Conservation (phyloP, 2,329 filamentous ascomycete species). For the Alternaria rosae region DNA sequence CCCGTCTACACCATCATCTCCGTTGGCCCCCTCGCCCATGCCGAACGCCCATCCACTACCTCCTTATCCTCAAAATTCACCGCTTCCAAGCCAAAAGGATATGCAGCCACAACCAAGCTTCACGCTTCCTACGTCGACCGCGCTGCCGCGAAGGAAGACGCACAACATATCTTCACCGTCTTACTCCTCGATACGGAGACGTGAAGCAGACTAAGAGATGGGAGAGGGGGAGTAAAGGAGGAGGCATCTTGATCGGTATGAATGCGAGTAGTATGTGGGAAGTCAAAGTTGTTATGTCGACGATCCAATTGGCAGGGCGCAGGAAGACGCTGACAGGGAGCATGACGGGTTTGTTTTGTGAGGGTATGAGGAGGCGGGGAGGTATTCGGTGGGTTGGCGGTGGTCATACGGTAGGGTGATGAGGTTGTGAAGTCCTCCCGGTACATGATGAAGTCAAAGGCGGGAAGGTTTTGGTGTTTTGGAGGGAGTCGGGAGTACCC, state of each 20-base stretch:
- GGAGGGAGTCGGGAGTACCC: background rate
- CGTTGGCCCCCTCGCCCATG: constrained; percentile 21
- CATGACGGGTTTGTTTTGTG: background rate
- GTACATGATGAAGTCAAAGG: background rate
- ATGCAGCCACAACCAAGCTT: constrained; percentile 8
- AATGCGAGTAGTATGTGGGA: constrained; percentile 21
- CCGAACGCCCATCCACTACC: background rate
- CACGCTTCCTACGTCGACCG: constrained; percentile 12
- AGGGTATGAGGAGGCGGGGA: background rate
- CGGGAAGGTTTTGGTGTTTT: background rate
- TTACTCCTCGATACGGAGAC: constrained; percentile 11
- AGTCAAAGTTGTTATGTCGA: constrained; percentile 29
- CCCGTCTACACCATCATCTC: constrained; percentile 29
- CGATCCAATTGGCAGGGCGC: constrained; percentile 21
- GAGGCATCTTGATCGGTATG: constrained; percentile 28
- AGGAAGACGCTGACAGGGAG: constrained; percentile 11
- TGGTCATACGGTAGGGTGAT: background rate
- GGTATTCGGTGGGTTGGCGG: background rate
- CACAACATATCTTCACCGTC: constrained; percentile 19
- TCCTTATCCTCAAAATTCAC: background rate
- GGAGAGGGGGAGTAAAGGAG: constrained; percentile 12
- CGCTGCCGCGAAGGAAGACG: constrained; percentile 15
- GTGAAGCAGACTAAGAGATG: constrained; percentile 18
- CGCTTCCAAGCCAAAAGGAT: constrained; percentile 6
- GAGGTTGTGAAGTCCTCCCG: background rate